Evolutionary conservation across 176 grass and related monocot genomes (phyloP).

Genomic region (Hordeum vulgare): DNA sequence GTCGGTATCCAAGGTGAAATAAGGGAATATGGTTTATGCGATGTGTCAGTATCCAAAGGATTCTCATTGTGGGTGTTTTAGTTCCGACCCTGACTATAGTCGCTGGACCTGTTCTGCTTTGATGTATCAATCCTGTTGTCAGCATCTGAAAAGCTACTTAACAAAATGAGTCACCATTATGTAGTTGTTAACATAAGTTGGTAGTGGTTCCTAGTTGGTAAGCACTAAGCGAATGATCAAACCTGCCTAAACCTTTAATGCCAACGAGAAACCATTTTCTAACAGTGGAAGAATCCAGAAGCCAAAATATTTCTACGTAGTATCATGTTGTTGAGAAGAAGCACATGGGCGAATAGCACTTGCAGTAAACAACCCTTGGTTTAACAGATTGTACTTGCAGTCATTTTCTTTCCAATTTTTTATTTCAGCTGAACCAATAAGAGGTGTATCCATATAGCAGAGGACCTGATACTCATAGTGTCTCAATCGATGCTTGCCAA

Average conservation of each 20-base stretch:
- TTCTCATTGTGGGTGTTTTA: neutral
- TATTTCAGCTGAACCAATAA: neutral
- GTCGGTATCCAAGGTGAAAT: neutral
- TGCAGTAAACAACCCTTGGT: neutral
- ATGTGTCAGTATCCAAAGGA: neutral
- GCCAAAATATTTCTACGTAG: neutral
- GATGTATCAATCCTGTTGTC: neutral
- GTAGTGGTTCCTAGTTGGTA: neutral
- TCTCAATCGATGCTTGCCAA: neutral
- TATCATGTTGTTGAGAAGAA: neutral
- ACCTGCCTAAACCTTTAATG: neutral
- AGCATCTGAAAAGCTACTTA: neutral
- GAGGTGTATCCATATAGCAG: neutral
- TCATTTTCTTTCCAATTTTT: neutral
- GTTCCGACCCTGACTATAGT: neutral
- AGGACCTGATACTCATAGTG: neutral
- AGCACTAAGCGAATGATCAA: neutral
- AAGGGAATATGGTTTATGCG: neutral
- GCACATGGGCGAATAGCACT: neutral
- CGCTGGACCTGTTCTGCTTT: constrained; percentile 1
- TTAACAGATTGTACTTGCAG: neutral
- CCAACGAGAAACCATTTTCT: neutral
- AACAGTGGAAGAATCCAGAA: neutral
- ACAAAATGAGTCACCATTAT: neutral
- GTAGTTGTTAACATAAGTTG: neutral